Evolutionary conservation across 495 filamentous ascomycete species (phyloP).

Genomic region (Aspergillus steynii): DNA sequence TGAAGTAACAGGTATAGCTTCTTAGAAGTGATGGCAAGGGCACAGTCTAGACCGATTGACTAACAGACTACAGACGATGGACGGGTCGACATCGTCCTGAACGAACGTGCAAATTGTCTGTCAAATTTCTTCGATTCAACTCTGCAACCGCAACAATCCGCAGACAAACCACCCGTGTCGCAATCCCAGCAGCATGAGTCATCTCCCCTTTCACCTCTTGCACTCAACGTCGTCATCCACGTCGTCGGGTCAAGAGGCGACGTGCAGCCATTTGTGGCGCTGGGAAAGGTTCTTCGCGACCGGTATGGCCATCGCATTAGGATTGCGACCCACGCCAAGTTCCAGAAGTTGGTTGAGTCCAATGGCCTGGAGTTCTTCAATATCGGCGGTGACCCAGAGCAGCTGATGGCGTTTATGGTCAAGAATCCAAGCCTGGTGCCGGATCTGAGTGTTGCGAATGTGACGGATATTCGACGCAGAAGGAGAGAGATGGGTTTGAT

Average conservation of each 20-base stretch:
- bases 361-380: slow-evolving; percentile 76
- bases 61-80: background rate
- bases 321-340: background rate
- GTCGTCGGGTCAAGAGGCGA: background rate
- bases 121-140: background rate
- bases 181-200: background rate
- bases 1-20: background rate
- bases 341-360: background rate
- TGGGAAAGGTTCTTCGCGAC: background rate
- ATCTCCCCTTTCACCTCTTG: background rate
- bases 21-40: background rate
- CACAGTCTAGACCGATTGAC: background rate
- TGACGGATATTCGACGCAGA: background rate
- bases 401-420: slow-evolving; percentile 87
- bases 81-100: background rate
- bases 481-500: background rate
- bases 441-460: background rate
- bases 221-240: background rate
- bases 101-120: background rate
- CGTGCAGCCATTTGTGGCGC: background rate
- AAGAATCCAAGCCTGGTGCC: slow-evolving; percentile 82
- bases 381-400: slow-evolving; percentile 75
- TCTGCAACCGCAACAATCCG: background rate
- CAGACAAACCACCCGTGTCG: background rate
- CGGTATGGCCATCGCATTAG: background rate